A percentile compares a stretch with the other conserved stretches of the same genome.
Conservation (phyloP, 73 alveolate species). For the Paramecium sonneborni region DNA sequence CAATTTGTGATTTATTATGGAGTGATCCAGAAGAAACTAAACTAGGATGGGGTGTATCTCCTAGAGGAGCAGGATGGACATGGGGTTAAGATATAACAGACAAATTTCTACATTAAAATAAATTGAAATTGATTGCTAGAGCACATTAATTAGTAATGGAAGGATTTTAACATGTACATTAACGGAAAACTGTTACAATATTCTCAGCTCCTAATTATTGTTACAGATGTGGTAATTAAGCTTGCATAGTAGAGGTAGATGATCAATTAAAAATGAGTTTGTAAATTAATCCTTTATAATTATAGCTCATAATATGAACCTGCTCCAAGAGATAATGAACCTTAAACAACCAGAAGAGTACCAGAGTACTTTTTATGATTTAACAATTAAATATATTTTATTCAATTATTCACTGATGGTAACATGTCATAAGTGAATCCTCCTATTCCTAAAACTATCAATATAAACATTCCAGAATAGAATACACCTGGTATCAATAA, state of each 20-base stretch:
- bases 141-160: slow-evolving; percentile 81
- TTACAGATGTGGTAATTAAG: slow-evolving; percentile 94
- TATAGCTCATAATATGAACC: slow-evolving; percentile 67
- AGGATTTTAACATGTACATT: slow-evolving; percentile 76
- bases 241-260: slow-evolving; percentile 77
- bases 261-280: slow-evolving; percentile 63
- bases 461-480: neutral
- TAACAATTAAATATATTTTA: slow-evolving; percentile 12
- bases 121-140: slow-evolving; percentile 71
- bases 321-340: slow-evolving; percentile 71
- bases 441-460: neutral
- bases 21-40: slow-evolving; percentile 80
- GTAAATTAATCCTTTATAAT: neutral
- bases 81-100: slow-evolving; percentile 80
- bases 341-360: slow-evolving; percentile 68
- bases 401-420: slow-evolving; percentile 24
- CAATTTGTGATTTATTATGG: slow-evolving; percentile 86
- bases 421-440: slow-evolving; percentile 57
- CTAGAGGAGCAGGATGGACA: slow-evolving; percentile 86
- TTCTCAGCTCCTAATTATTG: slow-evolving; percentile 96
- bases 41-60: slow-evolving; percentile 72
- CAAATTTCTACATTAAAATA: slow-evolving; percentile 64
- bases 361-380: slow-evolving; percentile 68
- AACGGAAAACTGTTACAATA: slow-evolving; percentile 86
- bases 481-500: slow-evolving; percentile 6